These are phyloP conservation scores for Orbilia blumenaviensis DNA, from an alignment of 2,329 filamentous ascomycete genomes.

Conservation along the genomic window DNA sequence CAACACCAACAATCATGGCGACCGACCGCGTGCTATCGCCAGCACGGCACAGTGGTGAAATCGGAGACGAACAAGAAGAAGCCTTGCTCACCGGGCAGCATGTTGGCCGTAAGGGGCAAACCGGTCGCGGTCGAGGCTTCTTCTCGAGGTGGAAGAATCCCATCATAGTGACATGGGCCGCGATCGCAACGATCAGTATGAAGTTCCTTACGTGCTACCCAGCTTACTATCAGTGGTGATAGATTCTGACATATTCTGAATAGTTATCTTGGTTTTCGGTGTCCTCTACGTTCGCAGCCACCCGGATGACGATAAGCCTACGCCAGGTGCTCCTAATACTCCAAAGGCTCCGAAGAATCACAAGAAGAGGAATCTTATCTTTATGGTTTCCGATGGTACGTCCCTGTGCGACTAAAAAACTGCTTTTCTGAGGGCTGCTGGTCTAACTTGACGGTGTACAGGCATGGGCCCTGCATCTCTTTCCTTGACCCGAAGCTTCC, in stretches of 20 bases:
- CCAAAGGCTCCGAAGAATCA: conserved; percentile 52
- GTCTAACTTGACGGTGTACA: conserved; percentile 17
- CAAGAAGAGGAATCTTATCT: conserved; percentile 87
- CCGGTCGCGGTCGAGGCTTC: conserved; percentile 12
- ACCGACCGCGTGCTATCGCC: conserved; percentile 38
- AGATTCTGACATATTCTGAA: conserved; percentile 59
- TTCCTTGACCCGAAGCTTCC: conserved; percentile 83
- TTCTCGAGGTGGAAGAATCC: conserved; percentile 45
- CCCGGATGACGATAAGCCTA: conserved; percentile 59
- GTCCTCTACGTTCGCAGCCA: conserved; percentile 56
- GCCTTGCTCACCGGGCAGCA: conserved; percentile 53
- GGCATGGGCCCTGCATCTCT: conserved; percentile 91
- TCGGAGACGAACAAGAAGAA: conserved; percentile 53
- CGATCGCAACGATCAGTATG: conserved; percentile 57
- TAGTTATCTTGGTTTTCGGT: conserved; percentile 56
- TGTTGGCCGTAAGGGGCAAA: conserved; percentile 39
- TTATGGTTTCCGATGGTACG: conserved; percentile 94
- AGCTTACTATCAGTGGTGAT: conserved; percentile 58
- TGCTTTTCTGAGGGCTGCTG: neutral
- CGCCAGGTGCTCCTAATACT: conserved; percentile 60
- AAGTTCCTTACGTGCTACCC: conserved; percentile 1
- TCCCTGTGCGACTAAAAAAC: neutral
- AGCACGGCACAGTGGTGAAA: conserved; percentile 46
- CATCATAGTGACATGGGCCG: conserved; percentile 53
- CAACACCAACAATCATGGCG: conserved; percentile 21